Base-by-base conservation (phyloP, 1,139 yeast species). In the Debaryomyces fabryi region DNA sequence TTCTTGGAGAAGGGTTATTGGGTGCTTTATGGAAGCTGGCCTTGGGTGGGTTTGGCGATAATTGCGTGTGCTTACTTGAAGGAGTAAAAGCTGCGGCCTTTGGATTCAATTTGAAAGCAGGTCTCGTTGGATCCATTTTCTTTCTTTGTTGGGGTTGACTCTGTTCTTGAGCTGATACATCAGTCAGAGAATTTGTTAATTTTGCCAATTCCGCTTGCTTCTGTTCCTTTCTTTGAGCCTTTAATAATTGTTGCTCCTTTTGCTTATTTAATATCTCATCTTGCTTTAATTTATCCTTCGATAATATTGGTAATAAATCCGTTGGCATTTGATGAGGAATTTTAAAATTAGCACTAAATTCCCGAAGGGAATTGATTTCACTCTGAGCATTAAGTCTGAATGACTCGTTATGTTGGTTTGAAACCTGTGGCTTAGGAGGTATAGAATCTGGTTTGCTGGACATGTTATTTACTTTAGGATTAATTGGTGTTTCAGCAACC, bases 271-370 rank as follows among this genome's bases (percentile, higher is more conserved):
- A 59, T 42, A 83, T 82, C 60, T 84, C 87, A 52, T 82, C 82
- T 61, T 83, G 89, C 60, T 83, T 84, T 25, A 67, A 64, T 60
- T 82, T 83, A 59, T 85, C 89, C 63, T 86, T 86, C 6, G 92
- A 74, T 40, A 87, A 72, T 33, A 88, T 85, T 4, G 96, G 93
- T 52, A 87, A 75, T 60, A 89, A 75, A 62, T 90, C 96, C 32
- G 81, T 64, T 5, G 96, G 96, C 59, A 85, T 76, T 52, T 83
- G 82, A 54, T 83, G 82, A 3, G 89, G 89, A 24, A 90, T 82
- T 67, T 88, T 89, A 67, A 88, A 88, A 57, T 81, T 87, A 45
- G 89, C 91, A 45, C 96, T 83, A 63, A 91, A 91, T 63, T 88
- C 89, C 53, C 82, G 84, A 50, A 90, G 74, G n/a, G 93, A 88